Base-by-base conservation (phyloP, 2,329 filamentous ascomycete species). In the Epichloe festucae region DNA sequence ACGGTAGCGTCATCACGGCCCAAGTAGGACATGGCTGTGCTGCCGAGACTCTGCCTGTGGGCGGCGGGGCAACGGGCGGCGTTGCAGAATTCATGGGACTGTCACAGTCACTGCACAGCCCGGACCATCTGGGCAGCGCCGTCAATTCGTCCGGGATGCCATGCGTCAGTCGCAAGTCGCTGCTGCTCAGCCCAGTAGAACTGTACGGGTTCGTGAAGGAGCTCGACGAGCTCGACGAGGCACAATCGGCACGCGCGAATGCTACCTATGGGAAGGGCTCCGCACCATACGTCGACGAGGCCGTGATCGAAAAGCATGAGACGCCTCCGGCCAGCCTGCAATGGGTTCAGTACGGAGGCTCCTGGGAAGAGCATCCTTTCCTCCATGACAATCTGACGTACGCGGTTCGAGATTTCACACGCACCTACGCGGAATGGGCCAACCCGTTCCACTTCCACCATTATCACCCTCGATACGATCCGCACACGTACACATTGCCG, bases 401-500 rank as follows among this genome's bases (percentile, higher is more conserved):
- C 42, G 68, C 68, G 1, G 54, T 69, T 31, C 57, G 64, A 46
- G 68, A 70, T 57, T 71, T 70, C 49, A 66, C 65, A 1, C 57
- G 66, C 14, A 60, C 60, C 1, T 69, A 68, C 34, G 57, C 62
- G 1, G 67, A 71, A 50, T 71, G 68, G 68, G 68, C 65, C 11
- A 70, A 70, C 42, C 67, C 67, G 1, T 70, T 70, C 60, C 68
- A 65, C 56, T 69, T 67, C 46, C 62, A 63, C 5, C 64, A 67
- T 34, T 67, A 68, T 42, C 65, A 70, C 46, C 59, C 67, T 11
- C 66, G 68, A 5, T 70, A 70, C 52, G 68, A 71, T 50, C 68
- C 68, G 6, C 68, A 71, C 49, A 69, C 67, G 0, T 71, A 67
- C 45, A 71, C 68, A 4, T 70, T 71, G 19, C 68, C 68, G 2